phyloP scores from a whole-genome alignment of 1,139 yeast species.

The Geotrichum australiense region DNA sequence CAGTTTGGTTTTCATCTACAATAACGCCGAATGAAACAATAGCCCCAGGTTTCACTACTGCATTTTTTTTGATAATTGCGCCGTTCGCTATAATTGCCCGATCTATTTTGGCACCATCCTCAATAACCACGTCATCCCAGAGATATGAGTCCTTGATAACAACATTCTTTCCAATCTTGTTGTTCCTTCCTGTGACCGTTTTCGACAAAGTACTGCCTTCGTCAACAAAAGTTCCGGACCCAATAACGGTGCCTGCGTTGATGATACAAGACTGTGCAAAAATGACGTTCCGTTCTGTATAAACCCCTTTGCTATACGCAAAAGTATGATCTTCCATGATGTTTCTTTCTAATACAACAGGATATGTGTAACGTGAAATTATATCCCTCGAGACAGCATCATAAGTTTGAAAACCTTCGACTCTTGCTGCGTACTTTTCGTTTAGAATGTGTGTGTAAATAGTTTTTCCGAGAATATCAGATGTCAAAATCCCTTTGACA shows the following conservation, averaged over 20 bases:
- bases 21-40: conserved; percentile 72
- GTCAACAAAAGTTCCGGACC: conserved; percentile 61
- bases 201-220: conserved; percentile 47
- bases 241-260: conserved; percentile 71
- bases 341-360: conserved; percentile 83
- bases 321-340: conserved; percentile 64
- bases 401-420: conserved; percentile 87
- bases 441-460: conserved; percentile 77
- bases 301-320: conserved; percentile 70
- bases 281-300: conserved; percentile 74
- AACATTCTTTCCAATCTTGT: conserved; percentile 76
- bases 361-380: conserved; percentile 86
- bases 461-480: conserved; percentile 84
- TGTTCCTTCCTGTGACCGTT: conserved; percentile 78
- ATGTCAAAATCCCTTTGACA: conserved; percentile 81
- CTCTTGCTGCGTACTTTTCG: conserved; percentile 85
- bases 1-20: conserved; percentile 42
- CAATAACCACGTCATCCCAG: conserved; percentile 76
- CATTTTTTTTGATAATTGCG: conserved; percentile 48
- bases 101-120: conserved; percentile 51
- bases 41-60: conserved; percentile 55
- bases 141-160: conserved; percentile 65
- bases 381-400: conserved; percentile 89
- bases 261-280: conserved; percentile 89
- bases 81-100: conserved; percentile 65